Percentiles rank a stretch among this genome's conserved stretches.
phyloP scores from a whole-genome alignment of 768 basidiomycete genomes.

The Trametopsis cervina region DNA sequence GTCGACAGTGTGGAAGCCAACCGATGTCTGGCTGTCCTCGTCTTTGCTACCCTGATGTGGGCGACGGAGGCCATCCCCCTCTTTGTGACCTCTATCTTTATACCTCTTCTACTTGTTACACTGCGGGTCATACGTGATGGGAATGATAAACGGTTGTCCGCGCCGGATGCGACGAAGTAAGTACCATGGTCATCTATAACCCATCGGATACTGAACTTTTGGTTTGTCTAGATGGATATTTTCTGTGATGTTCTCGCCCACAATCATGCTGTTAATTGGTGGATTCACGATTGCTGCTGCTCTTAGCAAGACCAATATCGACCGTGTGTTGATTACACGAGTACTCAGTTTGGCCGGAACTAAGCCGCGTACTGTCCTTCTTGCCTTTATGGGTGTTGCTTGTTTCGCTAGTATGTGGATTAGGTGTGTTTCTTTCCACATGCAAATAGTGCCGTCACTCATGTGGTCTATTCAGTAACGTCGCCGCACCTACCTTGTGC shows the following conservation, averaged over 20 bases:
- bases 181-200: conserved; percentile 19
- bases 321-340: conserved; percentile 84
- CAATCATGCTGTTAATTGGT: conserved; percentile 96
- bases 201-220: conserved; percentile 1
- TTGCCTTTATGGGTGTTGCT: conserved; percentile 93
- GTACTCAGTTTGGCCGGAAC: conserved; percentile 89
- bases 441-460: neutral
- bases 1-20: conserved; percentile 62
- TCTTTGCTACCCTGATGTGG: conserved; percentile 92
- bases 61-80: conserved; percentile 97
- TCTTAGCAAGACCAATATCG: conserved; percentile 91
- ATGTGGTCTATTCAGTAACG: conserved; percentile 52
- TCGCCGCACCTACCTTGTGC: conserved; percentile 95
- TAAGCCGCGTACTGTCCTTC: conserved; percentile 75
- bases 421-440: conserved; percentile 39
- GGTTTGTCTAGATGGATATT: conserved; percentile 66
- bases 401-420: conserved; percentile 99
- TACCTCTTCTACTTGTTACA: conserved; percentile 85
- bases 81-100: conserved; percentile 90
- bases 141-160: conserved; percentile 47
- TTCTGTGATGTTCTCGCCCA: conserved; percentile 93
- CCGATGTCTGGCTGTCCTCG: conserved; percentile 83
- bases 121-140: conserved; percentile 66
- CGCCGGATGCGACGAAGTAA: conserved; percentile 77
- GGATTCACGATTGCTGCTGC: conserved; percentile 98